Conservation (phyloP, 2,329 filamentous ascomycete species). For the Exserohilum turcica region DNA sequence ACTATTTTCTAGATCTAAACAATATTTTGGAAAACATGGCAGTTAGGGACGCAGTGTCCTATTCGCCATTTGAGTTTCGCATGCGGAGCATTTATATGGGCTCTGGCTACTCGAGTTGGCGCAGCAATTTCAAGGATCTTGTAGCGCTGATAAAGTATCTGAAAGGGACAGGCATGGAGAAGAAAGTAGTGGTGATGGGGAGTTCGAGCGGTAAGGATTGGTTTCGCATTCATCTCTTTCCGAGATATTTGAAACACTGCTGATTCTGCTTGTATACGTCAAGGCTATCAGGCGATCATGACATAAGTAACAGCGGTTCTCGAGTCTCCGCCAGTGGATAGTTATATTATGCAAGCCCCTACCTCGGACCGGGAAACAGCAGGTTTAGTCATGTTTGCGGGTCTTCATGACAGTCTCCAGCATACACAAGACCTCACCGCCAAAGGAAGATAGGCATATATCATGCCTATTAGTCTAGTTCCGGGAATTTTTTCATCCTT, state of each 20-base stretch:
- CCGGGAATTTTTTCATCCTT: conserved; percentile 19
- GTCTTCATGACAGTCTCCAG: conserved; percentile 6
- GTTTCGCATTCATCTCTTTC: not conserved
- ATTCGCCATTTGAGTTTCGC: conserved; percentile 24
- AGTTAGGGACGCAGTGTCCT: not conserved
- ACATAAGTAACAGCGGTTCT: conserved; percentile 10
- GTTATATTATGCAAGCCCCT: conserved; percentile 23
- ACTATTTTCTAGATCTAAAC: conserved; percentile 2
- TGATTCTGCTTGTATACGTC: not conserved
- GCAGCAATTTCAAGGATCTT: conserved; percentile 22
- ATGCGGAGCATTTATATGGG: conserved; percentile 28
- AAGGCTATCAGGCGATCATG: conserved; percentile 21
- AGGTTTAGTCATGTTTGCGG: conserved; percentile 17
- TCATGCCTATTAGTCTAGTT: conserved; percentile 14
- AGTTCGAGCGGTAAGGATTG: conserved; percentile 3
- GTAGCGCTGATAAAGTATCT: conserved; percentile 19
- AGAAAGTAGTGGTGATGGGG: not conserved
- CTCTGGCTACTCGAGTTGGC: conserved; percentile 24
- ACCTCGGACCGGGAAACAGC: conserved; percentile 26
- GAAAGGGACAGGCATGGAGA: not conserved
- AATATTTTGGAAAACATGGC: not conserved
- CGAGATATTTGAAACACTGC: not conserved
- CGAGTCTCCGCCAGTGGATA: conserved; percentile 2
- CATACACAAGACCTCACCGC: conserved; percentile 14
- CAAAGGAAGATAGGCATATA: conserved; percentile 2